Evolutionary conservation across 176 grass and related monocot genomes (phyloP).

Genomic region (Guadua angustifolia): DNA sequence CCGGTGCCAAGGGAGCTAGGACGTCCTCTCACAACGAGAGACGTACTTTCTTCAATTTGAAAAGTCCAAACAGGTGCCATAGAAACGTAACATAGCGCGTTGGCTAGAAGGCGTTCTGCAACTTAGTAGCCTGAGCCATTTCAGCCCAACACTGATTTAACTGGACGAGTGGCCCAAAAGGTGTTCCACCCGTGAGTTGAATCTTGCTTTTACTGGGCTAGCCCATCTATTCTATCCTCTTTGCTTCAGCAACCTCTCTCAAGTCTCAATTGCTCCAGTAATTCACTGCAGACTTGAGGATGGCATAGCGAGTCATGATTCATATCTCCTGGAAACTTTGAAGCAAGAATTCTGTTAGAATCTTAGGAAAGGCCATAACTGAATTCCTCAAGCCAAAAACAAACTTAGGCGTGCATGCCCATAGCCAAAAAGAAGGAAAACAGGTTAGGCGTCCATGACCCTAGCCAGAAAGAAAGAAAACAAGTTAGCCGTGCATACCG

Average conservation of each 20-base stretch:
- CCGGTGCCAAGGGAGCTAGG: too few relatives aligned
- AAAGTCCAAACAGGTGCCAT: neutral
- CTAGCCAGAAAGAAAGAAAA: too few relatives aligned
- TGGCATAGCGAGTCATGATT: neutral
- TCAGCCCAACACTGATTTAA: neutral
- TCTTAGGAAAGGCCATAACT: conserved; percentile 1
- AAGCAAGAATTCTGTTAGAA: neutral
- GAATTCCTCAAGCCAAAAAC: neutral
- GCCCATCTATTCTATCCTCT: neutral
- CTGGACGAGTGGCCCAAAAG: too few relatives aligned
- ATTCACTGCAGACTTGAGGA: neutral
- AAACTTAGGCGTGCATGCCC: too few relatives aligned
- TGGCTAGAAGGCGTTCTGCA: neutral
- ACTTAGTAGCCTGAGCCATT: neutral
- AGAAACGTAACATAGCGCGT: neutral
- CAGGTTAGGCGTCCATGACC: neutral
- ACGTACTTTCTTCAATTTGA: neutral
- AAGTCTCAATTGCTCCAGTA: neutral
- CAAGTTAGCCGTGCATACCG: neutral
- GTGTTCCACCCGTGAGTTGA: too few relatives aligned
- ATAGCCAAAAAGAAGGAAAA: too few relatives aligned
- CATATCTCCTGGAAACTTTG: neutral
- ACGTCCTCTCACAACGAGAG: neutral
- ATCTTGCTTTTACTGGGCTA: neutral
- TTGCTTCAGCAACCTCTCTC: neutral